Conservation (phyloP, 345 rosid species). For the Lepidium didymum region DNA sequence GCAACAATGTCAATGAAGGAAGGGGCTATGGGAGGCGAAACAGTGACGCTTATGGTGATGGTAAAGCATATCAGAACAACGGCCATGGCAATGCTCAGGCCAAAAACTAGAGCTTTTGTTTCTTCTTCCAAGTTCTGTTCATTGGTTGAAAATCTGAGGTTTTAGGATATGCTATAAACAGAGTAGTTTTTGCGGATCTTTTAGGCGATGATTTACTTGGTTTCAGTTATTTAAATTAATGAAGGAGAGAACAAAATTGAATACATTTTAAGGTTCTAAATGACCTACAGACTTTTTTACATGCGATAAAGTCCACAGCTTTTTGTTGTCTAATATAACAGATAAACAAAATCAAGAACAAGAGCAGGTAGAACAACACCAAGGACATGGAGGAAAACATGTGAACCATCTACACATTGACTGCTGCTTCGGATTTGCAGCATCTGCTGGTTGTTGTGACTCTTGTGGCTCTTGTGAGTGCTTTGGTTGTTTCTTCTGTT, state of each 20-base stretch:
- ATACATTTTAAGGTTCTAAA: background rate
- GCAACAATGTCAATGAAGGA: constrained; percentile 34
- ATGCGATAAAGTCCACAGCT: background rate
- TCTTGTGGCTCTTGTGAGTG: background rate
- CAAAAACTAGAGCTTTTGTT: constrained; percentile 12
- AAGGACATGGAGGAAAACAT: constrained; percentile 29
- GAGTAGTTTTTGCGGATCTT: background rate
- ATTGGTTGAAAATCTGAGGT: background rate
- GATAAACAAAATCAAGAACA: background rate
- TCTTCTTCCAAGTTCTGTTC: background rate
- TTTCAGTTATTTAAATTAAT: background rate
- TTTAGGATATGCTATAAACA: background rate
- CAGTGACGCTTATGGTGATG: constrained; percentile 10
- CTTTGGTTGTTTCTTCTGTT: constrained; percentile 19
- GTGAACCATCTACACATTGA: constrained; percentile 17
- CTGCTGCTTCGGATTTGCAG: constrained; percentile 7
- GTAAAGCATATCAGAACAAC: constrained; percentile 28
- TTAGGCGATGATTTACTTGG: background rate
- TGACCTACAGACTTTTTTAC: constrained; percentile 1
- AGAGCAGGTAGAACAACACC: constrained; percentile 18
- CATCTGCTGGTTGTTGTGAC: background rate
- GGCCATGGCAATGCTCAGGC: constrained; percentile 1
- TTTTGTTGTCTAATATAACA: background rate
- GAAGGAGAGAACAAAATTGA: background rate
- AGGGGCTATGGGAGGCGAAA: constrained; percentile 27